A percentile compares a stretch with the other conserved stretches of the same genome.
Conservation (phyloP, 1,284 basidiomycete species). For the Apiotrichum domesticum region DNA sequence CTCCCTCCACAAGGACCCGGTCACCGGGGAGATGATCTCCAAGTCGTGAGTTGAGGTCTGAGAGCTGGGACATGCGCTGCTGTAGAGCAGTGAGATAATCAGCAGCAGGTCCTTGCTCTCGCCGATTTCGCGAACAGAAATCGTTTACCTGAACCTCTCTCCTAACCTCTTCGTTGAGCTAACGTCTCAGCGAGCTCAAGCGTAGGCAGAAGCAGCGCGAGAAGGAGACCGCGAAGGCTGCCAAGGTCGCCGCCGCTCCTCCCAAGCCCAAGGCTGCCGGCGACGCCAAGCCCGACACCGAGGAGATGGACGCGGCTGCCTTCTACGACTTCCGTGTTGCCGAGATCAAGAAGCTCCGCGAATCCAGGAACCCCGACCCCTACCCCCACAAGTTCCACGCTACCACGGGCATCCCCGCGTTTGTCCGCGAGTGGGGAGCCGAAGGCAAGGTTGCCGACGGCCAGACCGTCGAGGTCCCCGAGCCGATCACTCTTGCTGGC, state of each 20-base stretch:
- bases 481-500: constrained; percentile 65
- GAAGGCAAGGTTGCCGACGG: constrained; percentile 60
- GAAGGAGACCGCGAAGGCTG: constrained; percentile 77
- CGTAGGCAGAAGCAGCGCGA: constrained; percentile 77
- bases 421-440: constrained; percentile 67
- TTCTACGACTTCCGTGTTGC: constrained; percentile 91
- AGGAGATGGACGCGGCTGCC: constrained; percentile 55
- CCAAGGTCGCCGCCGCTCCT: constrained; percentile 55
- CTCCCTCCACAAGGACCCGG: constrained; percentile 58
- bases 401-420: constrained; percentile 67
- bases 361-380: constrained; percentile 80
- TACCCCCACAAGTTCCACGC: constrained; percentile 99
- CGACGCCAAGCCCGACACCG: constrained; percentile 23
- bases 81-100: too few species aligned
- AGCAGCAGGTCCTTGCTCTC: too few species aligned
- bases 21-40: constrained; percentile 90
- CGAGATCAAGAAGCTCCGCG: constrained; percentile 78
- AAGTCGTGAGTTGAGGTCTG: constrained; percentile 62
- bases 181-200: constrained; percentile 73
- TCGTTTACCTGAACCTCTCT: too few species aligned
- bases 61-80: too few species aligned
- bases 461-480: constrained; percentile 20
- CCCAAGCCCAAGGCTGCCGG: constrained; percentile 43
- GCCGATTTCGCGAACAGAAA: too few species aligned
- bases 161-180: not conserved